Conservation (phyloP, 2,329 filamentous ascomycete genomes). For the Fusarium veterinarium region DNA sequence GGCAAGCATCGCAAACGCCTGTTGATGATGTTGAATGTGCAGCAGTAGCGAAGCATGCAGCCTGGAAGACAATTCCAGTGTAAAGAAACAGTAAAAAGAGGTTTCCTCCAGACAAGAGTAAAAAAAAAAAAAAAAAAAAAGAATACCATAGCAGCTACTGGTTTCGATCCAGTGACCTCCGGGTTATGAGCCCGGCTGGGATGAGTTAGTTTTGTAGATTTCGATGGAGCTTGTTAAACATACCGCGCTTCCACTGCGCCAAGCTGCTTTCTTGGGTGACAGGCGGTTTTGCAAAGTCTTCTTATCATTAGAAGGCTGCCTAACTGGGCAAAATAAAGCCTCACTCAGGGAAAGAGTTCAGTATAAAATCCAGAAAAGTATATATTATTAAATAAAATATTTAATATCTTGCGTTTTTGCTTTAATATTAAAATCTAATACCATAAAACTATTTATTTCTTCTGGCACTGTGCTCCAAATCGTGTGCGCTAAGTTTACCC, state of each 20-base stretch:
- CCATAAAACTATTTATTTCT: no score
- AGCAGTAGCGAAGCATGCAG: no score
- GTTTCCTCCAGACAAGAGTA: neutral
- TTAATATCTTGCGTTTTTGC: neutral
- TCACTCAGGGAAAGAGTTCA: neutral
- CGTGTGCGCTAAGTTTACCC: neutral
- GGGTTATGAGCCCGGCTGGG: slow-evolving; percentile 34
- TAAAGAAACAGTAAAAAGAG: neutral
- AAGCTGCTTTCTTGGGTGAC: slow-evolving; percentile 22
- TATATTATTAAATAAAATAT: neutral
- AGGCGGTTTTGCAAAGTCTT: neutral
- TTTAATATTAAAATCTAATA: neutral
- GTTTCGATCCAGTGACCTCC: slow-evolving; percentile 31
- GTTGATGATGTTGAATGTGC: neutral
- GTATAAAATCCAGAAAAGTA: no score
- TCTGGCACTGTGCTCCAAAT: neutral
- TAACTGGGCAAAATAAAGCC: neutral
- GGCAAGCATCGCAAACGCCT: neutral
- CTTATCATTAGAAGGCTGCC: neutral
- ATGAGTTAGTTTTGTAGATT: no score
- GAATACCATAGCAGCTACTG: slow-evolving; percentile 12
- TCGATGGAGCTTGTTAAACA: neutral
- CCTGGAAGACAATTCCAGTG: neutral
- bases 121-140: neutral
- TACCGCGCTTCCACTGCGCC: slow-evolving; percentile 33